Evolutionary conservation across 2,329 filamentous ascomycete genomes (phyloP).

Genomic region (Alternaria angustiovoidea): DNA sequence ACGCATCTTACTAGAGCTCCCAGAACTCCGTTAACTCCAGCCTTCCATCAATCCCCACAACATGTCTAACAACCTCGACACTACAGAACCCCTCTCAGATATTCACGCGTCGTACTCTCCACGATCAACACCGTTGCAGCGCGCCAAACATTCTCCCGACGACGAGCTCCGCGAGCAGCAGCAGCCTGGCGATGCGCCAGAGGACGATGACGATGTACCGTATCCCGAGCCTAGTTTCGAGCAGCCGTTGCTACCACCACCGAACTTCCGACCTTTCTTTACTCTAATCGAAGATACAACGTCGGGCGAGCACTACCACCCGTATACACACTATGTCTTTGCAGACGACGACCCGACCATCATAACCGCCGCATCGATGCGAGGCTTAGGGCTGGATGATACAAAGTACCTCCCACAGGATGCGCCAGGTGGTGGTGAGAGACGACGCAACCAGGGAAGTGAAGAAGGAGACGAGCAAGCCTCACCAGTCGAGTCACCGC

Average conservation of each 20-base stretch:
- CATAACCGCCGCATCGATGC: slow-evolving; percentile 71
- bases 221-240: slow-evolving; percentile 46
- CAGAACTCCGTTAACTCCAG: slow-evolving; percentile 35
- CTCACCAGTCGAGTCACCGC: slow-evolving; percentile 47
- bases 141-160: slow-evolving; percentile 36
- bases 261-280: slow-evolving; percentile 81
- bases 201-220: slow-evolving; percentile 33
- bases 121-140: slow-evolving; percentile 32
- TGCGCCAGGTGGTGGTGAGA: slow-evolving; percentile 29
- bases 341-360: slow-evolving; percentile 86
- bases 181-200: slow-evolving; percentile 30
- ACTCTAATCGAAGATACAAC: slow-evolving; percentile 79
- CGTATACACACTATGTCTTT: slow-evolving; percentile 90
- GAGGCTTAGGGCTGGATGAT: slow-evolving; percentile 59
- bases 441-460: slow-evolving; percentile 23
- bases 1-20: slow-evolving; percentile 26
- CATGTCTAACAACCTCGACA: slow-evolving; percentile 41
- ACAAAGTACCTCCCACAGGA: slow-evolving; percentile 50
- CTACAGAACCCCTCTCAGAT: slow-evolving; percentile 27
- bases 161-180: slow-evolving; percentile 29
- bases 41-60: slow-evolving; percentile 25
- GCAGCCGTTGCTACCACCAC: slow-evolving; percentile 50
- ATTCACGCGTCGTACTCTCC: slow-evolving; percentile 33
- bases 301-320: slow-evolving; percentile 80
- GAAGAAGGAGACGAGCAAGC: slow-evolving; percentile 37